A percentile compares a stretch with the other conserved stretches of the same genome.
phyloP scores from a whole-genome alignment of 2,329 filamentous ascomycete species.

The Paramyrothecium roridum region DNA sequence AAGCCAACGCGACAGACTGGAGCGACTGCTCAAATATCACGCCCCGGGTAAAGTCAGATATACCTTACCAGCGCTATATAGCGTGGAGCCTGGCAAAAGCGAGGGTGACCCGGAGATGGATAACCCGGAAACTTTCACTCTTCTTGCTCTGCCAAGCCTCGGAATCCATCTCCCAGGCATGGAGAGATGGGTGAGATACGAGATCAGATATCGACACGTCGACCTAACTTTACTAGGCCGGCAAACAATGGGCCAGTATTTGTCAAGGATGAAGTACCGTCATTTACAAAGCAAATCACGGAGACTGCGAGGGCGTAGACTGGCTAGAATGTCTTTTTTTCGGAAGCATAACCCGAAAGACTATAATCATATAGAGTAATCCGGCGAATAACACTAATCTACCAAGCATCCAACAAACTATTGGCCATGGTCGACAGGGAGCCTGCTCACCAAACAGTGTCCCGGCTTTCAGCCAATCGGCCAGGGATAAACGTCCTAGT shows the following conservation, averaged over 20 bases:
- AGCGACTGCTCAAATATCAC: conserved; percentile 41
- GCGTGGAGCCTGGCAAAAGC: conserved; percentile 26
- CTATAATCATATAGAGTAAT: no score
- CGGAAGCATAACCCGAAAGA: no score
- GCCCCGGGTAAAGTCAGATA: conserved; percentile 55
- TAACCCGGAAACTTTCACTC: conserved; percentile 22
- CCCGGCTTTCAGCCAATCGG: no score
- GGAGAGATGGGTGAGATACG: conserved; percentile 45
- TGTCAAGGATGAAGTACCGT: conserved; percentile 2
- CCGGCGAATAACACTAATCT: no score
- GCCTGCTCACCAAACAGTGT: no score
- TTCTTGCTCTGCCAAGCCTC: conserved; percentile 53
- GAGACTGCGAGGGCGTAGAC: not conserved
- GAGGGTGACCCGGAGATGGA: not conserved
- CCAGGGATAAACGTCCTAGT: no score
- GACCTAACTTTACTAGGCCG: conserved; percentile 36
- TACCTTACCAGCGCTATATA: conserved; percentile 54
- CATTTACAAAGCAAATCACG: not conserved
- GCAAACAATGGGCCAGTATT: conserved; percentile 6
- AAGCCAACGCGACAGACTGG: conserved; percentile 29
- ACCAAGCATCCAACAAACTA: no score
- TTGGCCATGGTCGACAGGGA: no score
- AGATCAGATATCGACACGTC: conserved; percentile 48
- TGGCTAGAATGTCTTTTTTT: no score
- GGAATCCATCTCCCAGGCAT: conserved; percentile 43